These are phyloP conservation scores for Candida ficus DNA, from an alignment of 805 yeast genomes.

Conservation along the genomic window DNA sequence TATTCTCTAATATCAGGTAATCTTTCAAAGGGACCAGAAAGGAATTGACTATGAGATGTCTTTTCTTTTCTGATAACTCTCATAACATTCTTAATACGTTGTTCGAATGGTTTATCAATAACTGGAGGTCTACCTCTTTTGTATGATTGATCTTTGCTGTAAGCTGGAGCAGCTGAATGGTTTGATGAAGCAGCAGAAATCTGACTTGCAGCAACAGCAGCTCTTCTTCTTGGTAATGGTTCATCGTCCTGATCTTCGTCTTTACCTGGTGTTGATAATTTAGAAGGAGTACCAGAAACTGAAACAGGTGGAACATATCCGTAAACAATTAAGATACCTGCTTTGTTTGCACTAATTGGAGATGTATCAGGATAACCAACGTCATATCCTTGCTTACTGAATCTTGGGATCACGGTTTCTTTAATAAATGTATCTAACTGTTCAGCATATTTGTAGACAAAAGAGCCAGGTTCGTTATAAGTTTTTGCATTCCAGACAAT, in stretches of 20 bases:
- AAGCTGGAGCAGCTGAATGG: slow-evolving; percentile 3
- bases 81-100: slow-evolving; percentile 82
- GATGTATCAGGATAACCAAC: slow-evolving; percentile 36
- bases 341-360: slow-evolving; percentile 15
- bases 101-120: slow-evolving; percentile 87
- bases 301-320: slow-evolving; percentile 9
- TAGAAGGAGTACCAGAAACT: slow-evolving; percentile 3
- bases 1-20: slow-evolving; percentile 59
- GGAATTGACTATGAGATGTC: slow-evolving; percentile 42
- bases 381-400: slow-evolving; percentile 29
- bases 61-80: slow-evolving; percentile 73
- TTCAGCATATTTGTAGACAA: slow-evolving; percentile 62
- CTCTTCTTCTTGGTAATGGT: slow-evolving; percentile 4
- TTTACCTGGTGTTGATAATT: slow-evolving; percentile 4
- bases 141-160: slow-evolving; percentile 22
- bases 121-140: slow-evolving; percentile 90
- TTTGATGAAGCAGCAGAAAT: slow-evolving; percentile 2
- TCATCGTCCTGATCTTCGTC: slow-evolving; percentile 7
- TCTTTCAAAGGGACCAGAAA: slow-evolving; percentile 70
- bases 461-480: slow-evolving; percentile 68
- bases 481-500: slow-evolving; percentile 87
- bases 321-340: slow-evolving; percentile 19
- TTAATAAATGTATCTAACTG: slow-evolving; percentile 38
- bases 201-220: background rate
- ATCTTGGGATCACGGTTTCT: slow-evolving; percentile 30